A percentile compares a stretch with the other conserved stretches of the same genome.
phyloP scores from a whole-genome alignment of 305 asterid species.

The Plantago lanceolata region DNA sequence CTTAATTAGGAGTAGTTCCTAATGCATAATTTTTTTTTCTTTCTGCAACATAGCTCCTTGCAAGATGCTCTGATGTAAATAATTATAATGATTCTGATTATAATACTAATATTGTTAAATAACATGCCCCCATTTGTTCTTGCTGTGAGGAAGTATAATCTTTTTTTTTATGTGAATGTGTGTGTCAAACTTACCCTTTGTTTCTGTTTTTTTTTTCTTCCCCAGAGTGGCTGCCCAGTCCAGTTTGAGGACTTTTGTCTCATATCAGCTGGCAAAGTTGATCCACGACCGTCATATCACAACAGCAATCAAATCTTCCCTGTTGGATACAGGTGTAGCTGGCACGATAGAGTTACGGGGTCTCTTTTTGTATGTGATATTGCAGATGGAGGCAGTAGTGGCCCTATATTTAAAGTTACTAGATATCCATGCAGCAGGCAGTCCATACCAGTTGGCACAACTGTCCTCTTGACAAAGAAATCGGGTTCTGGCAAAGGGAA shows the following conservation, averaged over 20 bases:
- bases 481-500: constrained; percentile 35
- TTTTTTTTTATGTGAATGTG: background rate
- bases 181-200: background rate
- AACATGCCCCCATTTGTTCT: background rate
- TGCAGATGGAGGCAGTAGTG: constrained; percentile 80
- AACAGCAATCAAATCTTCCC: constrained; percentile 73
- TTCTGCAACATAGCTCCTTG: background rate
- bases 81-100: background rate
- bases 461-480: constrained; percentile 49
- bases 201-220: constrained; percentile 21
- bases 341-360: constrained; percentile 94
- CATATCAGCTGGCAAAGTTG: constrained; percentile 67
- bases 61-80: constrained; percentile 1
- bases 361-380: constrained; percentile 79
- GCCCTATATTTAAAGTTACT: constrained; percentile 67
- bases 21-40: background rate
- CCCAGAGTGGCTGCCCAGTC: constrained; percentile 84
- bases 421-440: constrained; percentile 78
- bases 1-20: background rate
- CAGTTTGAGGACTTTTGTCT: constrained; percentile 85
- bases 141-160: background rate
- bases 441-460: constrained; percentile 55
- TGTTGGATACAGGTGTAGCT: constrained; percentile 78
- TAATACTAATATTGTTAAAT: background rate
- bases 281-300: constrained; percentile 71